phyloP scores from a whole-genome alignment of 108 stramenopile species.

The Nitzschia sp. region DNA sequence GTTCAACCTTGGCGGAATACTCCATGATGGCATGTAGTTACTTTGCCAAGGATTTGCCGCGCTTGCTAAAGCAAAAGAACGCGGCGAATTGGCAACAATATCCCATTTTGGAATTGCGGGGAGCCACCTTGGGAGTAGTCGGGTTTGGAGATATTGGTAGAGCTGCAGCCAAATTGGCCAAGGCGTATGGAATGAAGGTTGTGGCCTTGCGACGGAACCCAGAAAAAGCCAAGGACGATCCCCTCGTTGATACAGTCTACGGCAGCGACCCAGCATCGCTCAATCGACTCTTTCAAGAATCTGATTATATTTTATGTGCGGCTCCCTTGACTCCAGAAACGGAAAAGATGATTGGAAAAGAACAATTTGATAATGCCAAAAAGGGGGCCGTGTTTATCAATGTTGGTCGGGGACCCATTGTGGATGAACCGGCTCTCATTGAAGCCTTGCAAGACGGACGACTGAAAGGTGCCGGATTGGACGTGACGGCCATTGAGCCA shows the following conservation, averaged over 20 bases:
- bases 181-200: slow-evolving; percentile 84
- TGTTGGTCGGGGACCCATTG: slow-evolving; percentile 86
- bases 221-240: slow-evolving; percentile 44
- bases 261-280: slow-evolving; percentile 46
- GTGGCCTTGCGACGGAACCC: slow-evolving; percentile 74
- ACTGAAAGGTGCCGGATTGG: slow-evolving; percentile 84
- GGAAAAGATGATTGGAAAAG: slow-evolving; percentile 56
- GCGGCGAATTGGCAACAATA: slow-evolving; percentile 73
- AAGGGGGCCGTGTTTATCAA: slow-evolving; percentile 83
- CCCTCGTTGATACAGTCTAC: slow-evolving; percentile 62
- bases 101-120: slow-evolving; percentile 68
- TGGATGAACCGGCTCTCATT: slow-evolving; percentile 84
- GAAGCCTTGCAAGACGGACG: slow-evolving; percentile 60
- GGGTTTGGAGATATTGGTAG: slow-evolving; percentile 93
- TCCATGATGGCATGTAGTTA: slow-evolving; percentile 84
- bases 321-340: slow-evolving; percentile 82
- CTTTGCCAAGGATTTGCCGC: slow-evolving; percentile 93
- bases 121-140: slow-evolving; percentile 82
- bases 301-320: slow-evolving; percentile 82
- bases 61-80: slow-evolving; percentile 73
- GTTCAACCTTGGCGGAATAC: slow-evolving; percentile 89
- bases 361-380: slow-evolving; percentile 68
- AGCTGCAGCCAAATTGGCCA: slow-evolving; percentile 75
- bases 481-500: slow-evolving; percentile 87
- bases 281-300: slow-evolving; percentile 50